Percentiles rank a stretch among this genome's conserved stretches.
These are phyloP conservation scores for Aurantiochytrium sp. DNA, from an alignment of 108 stramenopile species.

Conservation along the genomic window DNA sequence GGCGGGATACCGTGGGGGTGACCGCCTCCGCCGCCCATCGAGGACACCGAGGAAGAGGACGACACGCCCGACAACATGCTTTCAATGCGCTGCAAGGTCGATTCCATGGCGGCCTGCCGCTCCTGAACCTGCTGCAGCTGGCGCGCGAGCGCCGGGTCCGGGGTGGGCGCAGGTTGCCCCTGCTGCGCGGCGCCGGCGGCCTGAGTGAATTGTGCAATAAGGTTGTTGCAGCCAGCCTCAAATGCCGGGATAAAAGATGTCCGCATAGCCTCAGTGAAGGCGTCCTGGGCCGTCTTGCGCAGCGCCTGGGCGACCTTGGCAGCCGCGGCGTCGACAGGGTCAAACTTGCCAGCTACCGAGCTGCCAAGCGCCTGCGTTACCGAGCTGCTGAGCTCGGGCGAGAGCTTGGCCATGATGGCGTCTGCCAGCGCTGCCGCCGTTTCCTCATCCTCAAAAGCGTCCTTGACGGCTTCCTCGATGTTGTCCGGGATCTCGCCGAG, in stretches of 20 bases:
- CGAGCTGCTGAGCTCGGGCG: neutral
- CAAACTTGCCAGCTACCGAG: neutral
- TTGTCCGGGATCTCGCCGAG: constrained; percentile 4
- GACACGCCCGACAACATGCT: neutral
- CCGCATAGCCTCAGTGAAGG: neutral
- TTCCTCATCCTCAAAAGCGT: constrained; percentile 7
- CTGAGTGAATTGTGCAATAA: neutral
- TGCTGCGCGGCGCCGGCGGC: neutral
- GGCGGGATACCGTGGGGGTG: neutral
- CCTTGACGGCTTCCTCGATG: neutral
- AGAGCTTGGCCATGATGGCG: neutral
- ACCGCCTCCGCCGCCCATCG: too few species aligned
- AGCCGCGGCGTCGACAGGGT: neutral
- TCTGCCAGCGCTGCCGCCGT: neutral
- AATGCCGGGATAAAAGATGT: neutral
- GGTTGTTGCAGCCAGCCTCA: constrained; percentile 13
- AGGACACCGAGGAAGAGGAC: too few species aligned
- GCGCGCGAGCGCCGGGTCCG: neutral
- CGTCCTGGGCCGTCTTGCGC: neutral
- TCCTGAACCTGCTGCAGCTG: neutral
- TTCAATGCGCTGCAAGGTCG: neutral
- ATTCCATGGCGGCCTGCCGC: neutral
- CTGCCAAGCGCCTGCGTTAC: neutral
- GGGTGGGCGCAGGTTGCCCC: neutral
- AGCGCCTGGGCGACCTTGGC: neutral